Percentiles rank a stretch among this genome's conserved stretches.
phyloP scores from a whole-genome alignment of 2,329 filamentous ascomycete species.

The Hymenoscyphus albidus region DNA sequence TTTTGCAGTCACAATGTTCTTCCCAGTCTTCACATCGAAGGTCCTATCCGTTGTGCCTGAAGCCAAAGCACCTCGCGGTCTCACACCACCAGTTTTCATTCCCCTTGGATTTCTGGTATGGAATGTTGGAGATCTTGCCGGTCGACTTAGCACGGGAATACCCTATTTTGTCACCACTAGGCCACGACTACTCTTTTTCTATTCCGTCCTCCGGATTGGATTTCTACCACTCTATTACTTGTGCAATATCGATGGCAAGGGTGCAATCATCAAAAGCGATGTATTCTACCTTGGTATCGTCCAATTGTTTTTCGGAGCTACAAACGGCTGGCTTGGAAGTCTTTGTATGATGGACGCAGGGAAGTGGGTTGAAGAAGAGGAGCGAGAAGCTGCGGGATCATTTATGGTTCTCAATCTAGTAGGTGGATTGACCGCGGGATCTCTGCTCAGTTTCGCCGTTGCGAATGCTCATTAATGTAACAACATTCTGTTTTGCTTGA shows the following conservation, averaged over 20 bases:
- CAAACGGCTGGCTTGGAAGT: constrained; percentile 82
- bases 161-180: constrained; percentile 55
- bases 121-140: constrained; percentile 83
- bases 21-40: constrained; percentile 82
- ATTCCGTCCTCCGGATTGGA: constrained; percentile 60
- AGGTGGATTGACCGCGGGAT: constrained; percentile 77
- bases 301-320: constrained; percentile 77
- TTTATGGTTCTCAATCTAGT: constrained; percentile 96
- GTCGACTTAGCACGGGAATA: constrained; percentile 64
- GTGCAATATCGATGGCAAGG: constrained; percentile 79
- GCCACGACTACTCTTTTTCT: constrained; percentile 63
- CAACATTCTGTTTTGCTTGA: neutral
- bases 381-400: constrained; percentile 82
- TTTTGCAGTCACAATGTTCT: constrained; percentile 87
- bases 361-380: constrained; percentile 75
- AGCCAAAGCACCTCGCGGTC: constrained; percentile 50
- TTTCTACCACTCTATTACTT: constrained; percentile 85
- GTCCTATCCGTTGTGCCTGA: constrained; percentile 48
- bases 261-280: constrained; percentile 73
- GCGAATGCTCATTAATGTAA: constrained; percentile 35
- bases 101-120: constrained; percentile 88
- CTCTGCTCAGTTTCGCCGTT: constrained; percentile 78
- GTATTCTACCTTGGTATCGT: constrained; percentile 82
- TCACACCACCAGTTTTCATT: constrained; percentile 76
- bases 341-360: constrained; percentile 88